phyloP scores from a whole-genome alignment of 441 rosid species.

The Lepidium campestre region DNA sequence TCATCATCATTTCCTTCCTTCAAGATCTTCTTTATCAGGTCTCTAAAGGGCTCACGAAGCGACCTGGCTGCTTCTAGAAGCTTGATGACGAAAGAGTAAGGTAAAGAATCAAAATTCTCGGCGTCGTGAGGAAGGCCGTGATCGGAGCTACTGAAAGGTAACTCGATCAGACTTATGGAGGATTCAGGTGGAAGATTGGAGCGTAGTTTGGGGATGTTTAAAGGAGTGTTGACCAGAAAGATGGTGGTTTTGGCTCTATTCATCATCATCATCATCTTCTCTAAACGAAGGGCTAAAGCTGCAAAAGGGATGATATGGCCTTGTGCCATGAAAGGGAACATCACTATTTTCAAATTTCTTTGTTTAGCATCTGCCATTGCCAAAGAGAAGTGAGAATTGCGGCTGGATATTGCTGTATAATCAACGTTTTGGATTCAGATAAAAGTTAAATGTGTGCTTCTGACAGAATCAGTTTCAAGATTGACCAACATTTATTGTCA shows the following conservation, averaged over 20 bases:
- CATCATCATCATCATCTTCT: constrained; percentile 24
- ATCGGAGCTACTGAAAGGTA: constrained; percentile 43
- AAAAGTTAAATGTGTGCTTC: neutral
- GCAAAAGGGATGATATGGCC: constrained; percentile 78
- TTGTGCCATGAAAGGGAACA: constrained; percentile 85
- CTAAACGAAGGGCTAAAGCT: constrained; percentile 57
- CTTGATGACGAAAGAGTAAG: constrained; percentile 28
- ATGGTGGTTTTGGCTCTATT: constrained; percentile 19
- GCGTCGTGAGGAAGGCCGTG: constrained; percentile 45
- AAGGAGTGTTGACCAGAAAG: constrained; percentile 56
- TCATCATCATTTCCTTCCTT: constrained; percentile 1
- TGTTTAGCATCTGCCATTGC: constrained; percentile 20
- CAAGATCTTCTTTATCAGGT: constrained; percentile 24
- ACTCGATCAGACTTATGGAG: constrained; percentile 41
- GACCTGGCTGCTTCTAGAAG: constrained; percentile 45
- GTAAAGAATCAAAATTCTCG: constrained; percentile 35
- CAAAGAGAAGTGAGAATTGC: neutral
- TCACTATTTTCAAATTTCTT: constrained; percentile 30
- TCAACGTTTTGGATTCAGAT: constrained; percentile 1
- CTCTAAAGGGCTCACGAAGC: constrained; percentile 25
- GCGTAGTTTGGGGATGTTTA: constrained; percentile 42
- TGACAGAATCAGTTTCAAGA: neutral
- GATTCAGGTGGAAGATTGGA: constrained; percentile 37
- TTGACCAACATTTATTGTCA: neutral
- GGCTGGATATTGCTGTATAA: neutral